Conservation (phyloP, 2,329 filamentous ascomycete genomes). For the Sporothrix luriei region DNA sequence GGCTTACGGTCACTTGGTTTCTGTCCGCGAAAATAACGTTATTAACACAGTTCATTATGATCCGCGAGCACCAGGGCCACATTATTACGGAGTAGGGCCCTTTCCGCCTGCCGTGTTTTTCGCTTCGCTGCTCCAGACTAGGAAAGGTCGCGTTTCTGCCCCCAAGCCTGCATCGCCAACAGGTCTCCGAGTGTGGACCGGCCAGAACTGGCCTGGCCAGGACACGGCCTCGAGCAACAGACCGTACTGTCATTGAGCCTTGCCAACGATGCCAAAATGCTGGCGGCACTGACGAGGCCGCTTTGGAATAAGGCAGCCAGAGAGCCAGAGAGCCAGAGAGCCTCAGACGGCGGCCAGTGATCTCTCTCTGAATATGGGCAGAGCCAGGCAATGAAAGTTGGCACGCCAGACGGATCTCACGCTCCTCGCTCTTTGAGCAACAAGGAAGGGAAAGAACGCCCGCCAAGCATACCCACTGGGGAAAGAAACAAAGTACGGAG, state of each 20-base stretch:
- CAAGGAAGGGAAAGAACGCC: conserved; percentile 1
- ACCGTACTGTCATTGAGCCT: neutral
- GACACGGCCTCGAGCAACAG: neutral
- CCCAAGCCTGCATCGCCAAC: neutral
- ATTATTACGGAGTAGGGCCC: conserved; percentile 25
- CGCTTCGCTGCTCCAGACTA: conserved; percentile 34
- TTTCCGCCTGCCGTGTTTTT: conserved; percentile 31
- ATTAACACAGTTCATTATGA: conserved; percentile 30
- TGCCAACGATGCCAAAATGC: conserved; percentile 11
- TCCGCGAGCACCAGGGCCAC: conserved; percentile 22
- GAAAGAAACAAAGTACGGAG: conserved; percentile 21
- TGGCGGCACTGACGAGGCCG: neutral
- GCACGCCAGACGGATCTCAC: neutral
- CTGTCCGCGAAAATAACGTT: neutral
- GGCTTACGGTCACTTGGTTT: no score
- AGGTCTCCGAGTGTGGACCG: conserved; percentile 1
- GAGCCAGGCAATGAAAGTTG: conserved; percentile 3
- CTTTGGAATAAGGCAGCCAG: no score
- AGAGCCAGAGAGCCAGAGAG: no score
- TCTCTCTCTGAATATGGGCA: no score
- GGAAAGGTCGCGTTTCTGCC: conserved; percentile 31
- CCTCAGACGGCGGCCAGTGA: no score
- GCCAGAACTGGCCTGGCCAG: neutral
- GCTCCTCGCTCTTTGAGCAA: neutral
- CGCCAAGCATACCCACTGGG: conserved; percentile 24